These are phyloP conservation scores for Suhomyces choctaworum DNA, from an alignment of 1,139 yeast species.

Conservation along the genomic window DNA sequence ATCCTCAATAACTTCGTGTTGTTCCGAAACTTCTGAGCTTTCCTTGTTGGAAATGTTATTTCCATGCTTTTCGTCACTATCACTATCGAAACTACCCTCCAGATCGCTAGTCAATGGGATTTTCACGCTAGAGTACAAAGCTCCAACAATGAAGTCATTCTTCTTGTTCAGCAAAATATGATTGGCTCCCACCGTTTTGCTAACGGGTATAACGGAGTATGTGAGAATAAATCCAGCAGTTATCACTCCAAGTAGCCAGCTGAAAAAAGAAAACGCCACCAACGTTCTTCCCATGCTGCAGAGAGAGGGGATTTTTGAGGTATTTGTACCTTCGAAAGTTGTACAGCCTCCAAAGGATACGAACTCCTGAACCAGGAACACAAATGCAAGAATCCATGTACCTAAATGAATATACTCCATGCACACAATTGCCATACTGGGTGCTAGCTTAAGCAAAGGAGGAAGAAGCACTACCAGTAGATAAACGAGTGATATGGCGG, in stretches of 20 bases:
- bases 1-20: background rate
- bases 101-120: conserved; percentile 8
- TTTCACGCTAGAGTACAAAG: conserved; percentile 10
- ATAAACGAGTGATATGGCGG: conserved; percentile 11
- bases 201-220: conserved; percentile 11
- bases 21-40: background rate
- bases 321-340: conserved; percentile 2
- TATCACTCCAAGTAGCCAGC: conserved; percentile 22
- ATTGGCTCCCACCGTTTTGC: conserved; percentile 6
- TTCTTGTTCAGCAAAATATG: conserved; percentile 9
- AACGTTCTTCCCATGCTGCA: conserved; percentile 25
- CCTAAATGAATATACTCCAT: conserved; percentile 11
- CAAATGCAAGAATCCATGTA: conserved; percentile 15
- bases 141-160: conserved; percentile 14
- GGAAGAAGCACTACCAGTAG: conserved; percentile 10
- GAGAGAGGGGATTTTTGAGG: conserved; percentile 3
- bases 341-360: conserved; percentile 12
- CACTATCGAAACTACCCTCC: conserved; percentile 4
- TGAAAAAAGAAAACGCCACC: conserved; percentile 32
- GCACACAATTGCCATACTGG: conserved; percentile 10
- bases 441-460: conserved; percentile 8
- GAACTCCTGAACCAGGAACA: conserved; percentile 9
- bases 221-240: conserved; percentile 8
- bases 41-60: background rate
- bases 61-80: conserved; percentile 1